Base-by-base conservation (phyloP, 805 yeast species). In the Torulaspora gathmanii region DNA sequence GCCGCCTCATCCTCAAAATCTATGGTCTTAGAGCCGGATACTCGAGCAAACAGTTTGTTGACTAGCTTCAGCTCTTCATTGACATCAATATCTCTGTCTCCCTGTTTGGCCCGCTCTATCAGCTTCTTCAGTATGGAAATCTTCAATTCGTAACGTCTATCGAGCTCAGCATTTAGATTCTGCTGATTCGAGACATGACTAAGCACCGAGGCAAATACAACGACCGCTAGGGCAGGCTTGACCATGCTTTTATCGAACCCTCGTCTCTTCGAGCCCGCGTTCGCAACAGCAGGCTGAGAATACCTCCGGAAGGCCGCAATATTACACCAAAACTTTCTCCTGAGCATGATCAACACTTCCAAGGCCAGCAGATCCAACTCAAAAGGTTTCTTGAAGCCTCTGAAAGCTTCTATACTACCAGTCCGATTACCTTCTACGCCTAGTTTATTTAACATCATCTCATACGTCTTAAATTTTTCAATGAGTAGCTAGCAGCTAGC, bases 201-300 rank as follows among this genome's bases (percentile, higher is more conserved):
- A 7, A 77, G 63, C 53, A 74, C 70, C 0, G 79, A 71, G 1
- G 78, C 72, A 33, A 74, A 70, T 10, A 74, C 52, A 5, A 77
- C 65, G 2, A 74, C 60, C 19, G 74, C 67, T 9, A 73, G 39
- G 5, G 70, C 58, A 12, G 77, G 70, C 33, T 72, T 68, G 11
- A 67, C 45, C 54, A 68, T 56, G 1, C 70, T 51, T 36, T 52
- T 62, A 46, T 69, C 73, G 45, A 64, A 61, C 10, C 58, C 58
- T 5, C 57, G 42, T 13, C 47, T 51, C 27, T 46, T 42, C 9
- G 46, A 20, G 12, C 44, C 37, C 3, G 31, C 23, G 20, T 40
- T 22, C 5, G 46, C 34, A 11, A 35, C 33, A 8, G 42, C 39
- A n/a, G 40, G 31, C 39, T 38, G 44, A 6, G 49, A 40, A 36